Percentiles rank a stretch among this genome's conserved stretches.
phyloP scores from a whole-genome alignment of 2,329 filamentous ascomycete species.

The Bipolaris gigantea region DNA sequence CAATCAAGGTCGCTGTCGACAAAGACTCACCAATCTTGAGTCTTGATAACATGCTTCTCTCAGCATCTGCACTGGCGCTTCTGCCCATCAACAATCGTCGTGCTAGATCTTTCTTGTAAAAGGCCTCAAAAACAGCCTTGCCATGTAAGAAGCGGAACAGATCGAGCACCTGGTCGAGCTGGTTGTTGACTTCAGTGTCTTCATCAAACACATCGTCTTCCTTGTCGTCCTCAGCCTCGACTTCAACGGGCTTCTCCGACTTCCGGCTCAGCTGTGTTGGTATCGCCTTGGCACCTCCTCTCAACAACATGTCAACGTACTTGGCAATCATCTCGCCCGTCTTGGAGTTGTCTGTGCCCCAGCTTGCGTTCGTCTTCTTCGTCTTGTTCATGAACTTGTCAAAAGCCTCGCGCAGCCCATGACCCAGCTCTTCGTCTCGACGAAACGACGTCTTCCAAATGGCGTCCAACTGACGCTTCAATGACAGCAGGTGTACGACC shows the following conservation, averaged over 20 bases:
- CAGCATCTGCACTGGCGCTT: conserved; percentile 91
- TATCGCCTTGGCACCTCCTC: conserved; percentile 82
- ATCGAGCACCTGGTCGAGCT: conserved; percentile 89
- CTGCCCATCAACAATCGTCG: conserved; percentile 85
- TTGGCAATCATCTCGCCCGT: conserved; percentile 99
- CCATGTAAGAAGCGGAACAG: conserved; percentile 96
- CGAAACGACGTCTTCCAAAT: conserved; percentile 77
- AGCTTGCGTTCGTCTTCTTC: conserved; percentile 69
- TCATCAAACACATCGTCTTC: conserved; percentile 74
- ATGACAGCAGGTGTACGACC: conserved; percentile 77
- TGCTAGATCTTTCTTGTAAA: conserved; percentile 98
- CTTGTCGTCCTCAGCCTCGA: conserved; percentile 63
- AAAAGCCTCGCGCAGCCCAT: conserved; percentile 82
- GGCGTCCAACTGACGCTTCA: conserved; percentile 77
- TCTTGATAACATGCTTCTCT: conserved; percentile 91
- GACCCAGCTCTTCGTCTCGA: conserved; percentile 73
- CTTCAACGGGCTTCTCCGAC: conserved; percentile 58
- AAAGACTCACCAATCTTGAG: conserved; percentile 67
- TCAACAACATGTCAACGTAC: conserved; percentile 86
- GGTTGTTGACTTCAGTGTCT: conserved; percentile 86
- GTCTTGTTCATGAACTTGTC: conserved; percentile 88
- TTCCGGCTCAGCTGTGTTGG: conserved; percentile 66
- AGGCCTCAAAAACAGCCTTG: conserved; percentile 97
- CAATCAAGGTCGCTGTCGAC: background rate
- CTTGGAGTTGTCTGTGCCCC: conserved; percentile 84